Percentiles rank a stretch among this genome's conserved stretches.
Evolutionary conservation across 2,329 filamentous ascomycete genomes (phyloP).

Genomic region (Penicillium sp.): DNA sequence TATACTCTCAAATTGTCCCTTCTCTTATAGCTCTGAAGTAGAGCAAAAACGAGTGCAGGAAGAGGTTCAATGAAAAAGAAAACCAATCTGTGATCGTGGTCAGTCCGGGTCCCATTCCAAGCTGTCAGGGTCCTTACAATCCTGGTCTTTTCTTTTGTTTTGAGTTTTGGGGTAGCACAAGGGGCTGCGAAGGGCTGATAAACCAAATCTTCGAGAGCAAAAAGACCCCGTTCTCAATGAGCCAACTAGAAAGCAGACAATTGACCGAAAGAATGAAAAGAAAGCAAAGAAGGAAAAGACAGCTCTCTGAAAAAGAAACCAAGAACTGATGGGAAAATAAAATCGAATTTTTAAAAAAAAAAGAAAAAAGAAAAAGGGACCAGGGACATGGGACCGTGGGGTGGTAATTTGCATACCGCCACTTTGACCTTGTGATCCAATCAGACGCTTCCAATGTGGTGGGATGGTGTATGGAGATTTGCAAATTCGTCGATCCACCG

Average conservation of each 20-base stretch:
- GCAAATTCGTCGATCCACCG: background rate
- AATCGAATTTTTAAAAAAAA: background rate
- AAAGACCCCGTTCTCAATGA: slow-evolving; percentile 4
- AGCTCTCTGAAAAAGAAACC: slow-evolving; percentile 3
- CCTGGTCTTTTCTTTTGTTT: background rate
- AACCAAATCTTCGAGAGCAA: slow-evolving; percentile 2
- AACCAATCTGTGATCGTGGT: background rate
- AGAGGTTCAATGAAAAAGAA: background rate
- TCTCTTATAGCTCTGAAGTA: background rate
- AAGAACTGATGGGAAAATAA: slow-evolving; percentile 7
- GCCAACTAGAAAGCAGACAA: slow-evolving; percentile 17
- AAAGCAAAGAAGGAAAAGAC: slow-evolving; percentile 9
- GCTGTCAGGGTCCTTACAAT: background rate
- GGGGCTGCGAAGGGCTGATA: slow-evolving; percentile 1
- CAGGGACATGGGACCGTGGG: background rate
- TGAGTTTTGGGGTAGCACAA: background rate
- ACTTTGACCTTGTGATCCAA: background rate
- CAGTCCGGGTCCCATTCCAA: background rate
- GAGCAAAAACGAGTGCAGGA: background rate
- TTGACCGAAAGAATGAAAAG: slow-evolving; percentile 3
- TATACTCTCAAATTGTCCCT: background rate
- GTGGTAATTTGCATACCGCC: slow-evolving; percentile 18
- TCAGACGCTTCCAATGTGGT: background rate
- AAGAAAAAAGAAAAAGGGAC: slow-evolving; percentile 13
- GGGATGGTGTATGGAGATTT: background rate